Percentiles rank a stretch among this genome's conserved stretches.
Conservation (phyloP, 305 asterid genomes). For the Striga hermonthica region DNA sequence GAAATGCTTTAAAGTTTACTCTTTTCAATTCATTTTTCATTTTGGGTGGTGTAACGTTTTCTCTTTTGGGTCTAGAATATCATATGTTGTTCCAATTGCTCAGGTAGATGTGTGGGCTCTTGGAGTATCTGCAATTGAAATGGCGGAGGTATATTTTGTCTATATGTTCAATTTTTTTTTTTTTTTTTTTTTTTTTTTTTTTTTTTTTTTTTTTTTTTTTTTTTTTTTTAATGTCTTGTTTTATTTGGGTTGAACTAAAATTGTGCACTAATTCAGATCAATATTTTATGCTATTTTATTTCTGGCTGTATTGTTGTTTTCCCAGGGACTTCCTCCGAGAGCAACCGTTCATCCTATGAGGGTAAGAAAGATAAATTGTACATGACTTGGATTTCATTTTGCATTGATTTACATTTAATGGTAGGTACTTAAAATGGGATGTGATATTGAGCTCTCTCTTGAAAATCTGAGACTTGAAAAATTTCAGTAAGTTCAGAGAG, state of each 20-base stretch:
- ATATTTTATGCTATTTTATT: slow-evolving; percentile 28
- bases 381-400: neutral
- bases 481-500: neutral
- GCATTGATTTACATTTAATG: slow-evolving; percentile 14
- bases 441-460: slow-evolving; percentile 11
- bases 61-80: slow-evolving; percentile 26
- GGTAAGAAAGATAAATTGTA: slow-evolving; percentile 51
- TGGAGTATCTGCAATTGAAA: slow-evolving; percentile 98
- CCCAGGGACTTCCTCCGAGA: slow-evolving; percentile 96
- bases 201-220: slow-evolving; percentile 26
- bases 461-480: slow-evolving; percentile 17
- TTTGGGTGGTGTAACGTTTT: slow-evolving; percentile 15
- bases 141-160: slow-evolving; percentile 80
- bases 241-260: slow-evolving; percentile 11
- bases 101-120: slow-evolving; percentile 99
- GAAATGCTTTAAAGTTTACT: slow-evolving; percentile 21
- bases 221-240: slow-evolving; percentile 28
- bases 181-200: slow-evolving; percentile 28
- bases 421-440: slow-evolving; percentile 25
- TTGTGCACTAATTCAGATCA: slow-evolving; percentile 24
- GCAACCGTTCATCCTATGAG: slow-evolving; percentile 99
- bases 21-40: slow-evolving; percentile 10
- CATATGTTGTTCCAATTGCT: slow-evolving; percentile 14
- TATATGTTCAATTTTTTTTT: slow-evolving; percentile 23
- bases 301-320: slow-evolving; percentile 30